Conservation (phyloP, 1,284 basidiomycete genomes). For the Tilletia caries region DNA sequence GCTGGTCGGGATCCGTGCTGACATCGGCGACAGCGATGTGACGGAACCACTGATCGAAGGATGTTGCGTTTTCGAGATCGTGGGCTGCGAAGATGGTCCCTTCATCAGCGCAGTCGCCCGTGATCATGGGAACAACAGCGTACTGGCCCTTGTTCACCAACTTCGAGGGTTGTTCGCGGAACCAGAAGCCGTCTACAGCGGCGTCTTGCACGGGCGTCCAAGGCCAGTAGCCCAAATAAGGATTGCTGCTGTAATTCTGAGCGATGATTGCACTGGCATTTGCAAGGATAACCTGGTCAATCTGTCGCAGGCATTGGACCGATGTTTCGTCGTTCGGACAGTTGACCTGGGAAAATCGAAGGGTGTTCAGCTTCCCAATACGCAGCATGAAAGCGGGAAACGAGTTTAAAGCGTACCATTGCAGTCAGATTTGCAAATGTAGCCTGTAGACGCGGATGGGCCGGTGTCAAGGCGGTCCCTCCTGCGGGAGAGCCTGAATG, state of each 20-base stretch:
- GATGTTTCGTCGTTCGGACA: background rate
- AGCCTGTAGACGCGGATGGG: background rate
- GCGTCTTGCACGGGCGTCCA: slow-evolving; percentile 7
- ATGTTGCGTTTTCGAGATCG: background rate
- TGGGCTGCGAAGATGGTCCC: background rate
- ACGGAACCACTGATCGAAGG: slow-evolving; percentile 6
- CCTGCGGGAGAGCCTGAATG: slow-evolving; percentile 4
- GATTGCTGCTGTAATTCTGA: slow-evolving; percentile 6
- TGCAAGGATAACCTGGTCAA: background rate
- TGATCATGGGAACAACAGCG: slow-evolving; percentile 2
- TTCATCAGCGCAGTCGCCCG: slow-evolving; percentile 11
- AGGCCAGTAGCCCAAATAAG: slow-evolving; percentile 7
- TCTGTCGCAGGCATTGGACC: background rate
- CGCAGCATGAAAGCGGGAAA: background rate
- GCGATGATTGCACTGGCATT: slow-evolving; percentile 5
- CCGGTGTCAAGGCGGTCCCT: background rate
- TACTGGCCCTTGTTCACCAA: background rate
- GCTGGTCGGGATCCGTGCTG: background rate
- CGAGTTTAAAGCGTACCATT: background rate
- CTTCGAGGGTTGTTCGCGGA: background rate
- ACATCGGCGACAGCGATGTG: slow-evolving; percentile 1
- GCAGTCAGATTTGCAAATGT: slow-evolving; percentile 4
- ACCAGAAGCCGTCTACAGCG: background rate
- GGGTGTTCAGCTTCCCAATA: background rate
- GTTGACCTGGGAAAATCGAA: background rate